Evolutionary conservation across 129 eudicot genomes (phyloP), one percentile per base, ranked within the genome.

Genomic region (Helianthus tuberosus): DNA sequence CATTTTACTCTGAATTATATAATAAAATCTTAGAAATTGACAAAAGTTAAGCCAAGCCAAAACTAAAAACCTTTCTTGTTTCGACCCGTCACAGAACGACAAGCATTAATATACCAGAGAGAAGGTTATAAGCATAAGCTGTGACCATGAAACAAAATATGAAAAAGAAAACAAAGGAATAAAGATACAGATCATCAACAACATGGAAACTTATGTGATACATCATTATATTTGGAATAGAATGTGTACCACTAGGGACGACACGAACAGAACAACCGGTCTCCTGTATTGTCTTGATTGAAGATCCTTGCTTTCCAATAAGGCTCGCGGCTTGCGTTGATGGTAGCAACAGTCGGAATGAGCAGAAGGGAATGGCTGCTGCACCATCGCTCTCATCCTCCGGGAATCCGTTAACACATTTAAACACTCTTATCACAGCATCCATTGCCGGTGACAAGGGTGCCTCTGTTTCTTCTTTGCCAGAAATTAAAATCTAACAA

Each of bases 391-490:
- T 81, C 38, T 82, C 96, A 32, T 58, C 70, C 50, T 84, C 91
- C 6, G 87, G 85, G 15, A 89, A 75, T 14, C 94, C 98, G 41
- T 72, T 80, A 0, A 93, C 66, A 25, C 88, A 96, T 78, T 83
- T 93, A 61, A 83, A 86, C 35, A 89, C 78, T 75, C 89, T 83
- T 73, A 93, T 83, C 47, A 81, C 89, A 39, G 98, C 98, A 84
- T 82, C 90, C 92, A 93, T 93, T 64, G 98, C 98, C 69, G 98
- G 96, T 38, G 98, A 84, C 41, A 89, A 27, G 12, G 84, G 75
- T 68, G 78, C 73, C 14, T 87, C 95, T 41, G 90, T 90, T 69
- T 93, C 98, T 86, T 93, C 98, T 78, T 89, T 93, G 5, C 90
- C 96, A 68, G 95, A 80, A 73, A 93, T 73, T 38, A 93, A 72